Percentiles rank a stretch among this genome's conserved stretches.
Evolutionary conservation across 495 filamentous ascomycete species (phyloP).

Genomic region (Ramalina peruviana): DNA sequence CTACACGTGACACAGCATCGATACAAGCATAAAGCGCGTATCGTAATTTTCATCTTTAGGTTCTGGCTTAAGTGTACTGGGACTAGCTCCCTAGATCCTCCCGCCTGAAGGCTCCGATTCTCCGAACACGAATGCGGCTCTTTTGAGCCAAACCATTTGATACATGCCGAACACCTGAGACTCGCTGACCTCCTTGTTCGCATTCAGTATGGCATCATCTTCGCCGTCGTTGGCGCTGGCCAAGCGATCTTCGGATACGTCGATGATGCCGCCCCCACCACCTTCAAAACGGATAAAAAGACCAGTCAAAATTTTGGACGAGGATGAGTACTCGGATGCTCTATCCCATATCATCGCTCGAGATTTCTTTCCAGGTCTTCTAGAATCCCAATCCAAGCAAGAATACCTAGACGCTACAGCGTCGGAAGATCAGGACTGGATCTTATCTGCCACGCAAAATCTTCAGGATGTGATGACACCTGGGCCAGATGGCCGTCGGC

Average conservation of each 20-base stretch:
- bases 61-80: no score
- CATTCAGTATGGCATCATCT: conserved; percentile 8
- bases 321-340: conserved; percentile 84
- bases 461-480: conserved; percentile 77
- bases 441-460: conserved; percentile 57
- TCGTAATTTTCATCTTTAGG: no score
- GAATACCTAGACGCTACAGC: conserved; percentile 88
- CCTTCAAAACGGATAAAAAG: conserved; percentile 85
- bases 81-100: no score
- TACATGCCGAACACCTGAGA: not conserved
- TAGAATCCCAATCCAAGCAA: conserved; percentile 72
- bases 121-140: not conserved
- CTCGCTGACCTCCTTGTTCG: not conserved
- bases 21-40: no score
- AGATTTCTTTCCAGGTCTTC: conserved; percentile 89
- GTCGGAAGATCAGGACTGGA: conserved; percentile 74
- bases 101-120: no score
- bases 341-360: conserved; percentile 90
- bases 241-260: conserved; percentile 50
- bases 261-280: conserved; percentile 85
- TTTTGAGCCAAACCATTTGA: not conserved
- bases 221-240: conserved; percentile 34
- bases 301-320: conserved; percentile 76
- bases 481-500: conserved; percentile 34
- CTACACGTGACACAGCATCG: no score